Conservation (phyloP, 768 basidiomycete species). For the Daedalea quercina region DNA sequence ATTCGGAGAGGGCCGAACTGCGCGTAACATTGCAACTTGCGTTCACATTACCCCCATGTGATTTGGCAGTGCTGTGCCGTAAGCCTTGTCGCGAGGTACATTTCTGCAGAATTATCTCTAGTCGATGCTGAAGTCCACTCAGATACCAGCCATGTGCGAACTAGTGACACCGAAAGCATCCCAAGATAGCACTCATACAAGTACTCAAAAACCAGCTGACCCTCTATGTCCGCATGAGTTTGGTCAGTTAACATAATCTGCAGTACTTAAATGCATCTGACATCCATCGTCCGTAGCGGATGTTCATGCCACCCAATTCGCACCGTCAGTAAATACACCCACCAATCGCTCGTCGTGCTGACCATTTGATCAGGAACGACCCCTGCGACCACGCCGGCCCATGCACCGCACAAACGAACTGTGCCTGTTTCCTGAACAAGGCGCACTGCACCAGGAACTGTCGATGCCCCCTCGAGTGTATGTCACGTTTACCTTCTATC, state of each 20-base stretch:
- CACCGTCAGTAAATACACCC: neutral
- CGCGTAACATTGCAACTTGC: conserved; percentile 33
- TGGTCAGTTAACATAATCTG: neutral
- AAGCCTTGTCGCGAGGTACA: conserved; percentile 57
- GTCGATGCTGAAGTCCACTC: neutral
- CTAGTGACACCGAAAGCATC: neutral
- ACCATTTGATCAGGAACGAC: conserved; percentile 33
- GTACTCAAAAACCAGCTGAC: no score
- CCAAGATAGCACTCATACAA: neutral
- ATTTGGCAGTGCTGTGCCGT: conserved; percentile 45
- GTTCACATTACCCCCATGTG: conserved; percentile 44
- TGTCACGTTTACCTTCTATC: conserved; percentile 9
- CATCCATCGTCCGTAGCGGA: neutral
- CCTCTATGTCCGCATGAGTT: neutral
- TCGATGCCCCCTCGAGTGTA: conserved; percentile 45
- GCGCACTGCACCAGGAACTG: conserved; percentile 53
- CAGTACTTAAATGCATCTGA: no score
- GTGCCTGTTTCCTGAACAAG: conserved; percentile 43
- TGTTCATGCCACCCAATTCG: neutral
- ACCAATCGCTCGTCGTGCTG: no score
- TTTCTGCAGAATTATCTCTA: neutral
- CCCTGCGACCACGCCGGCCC: conserved; percentile 55
- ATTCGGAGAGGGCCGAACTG: conserved; percentile 32
- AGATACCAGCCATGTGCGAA: neutral
- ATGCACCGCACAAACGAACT: conserved; percentile 37